phyloP scores from a whole-genome alignment of 495 filamentous ascomycete species.

The Daldinia loculata region DNA sequence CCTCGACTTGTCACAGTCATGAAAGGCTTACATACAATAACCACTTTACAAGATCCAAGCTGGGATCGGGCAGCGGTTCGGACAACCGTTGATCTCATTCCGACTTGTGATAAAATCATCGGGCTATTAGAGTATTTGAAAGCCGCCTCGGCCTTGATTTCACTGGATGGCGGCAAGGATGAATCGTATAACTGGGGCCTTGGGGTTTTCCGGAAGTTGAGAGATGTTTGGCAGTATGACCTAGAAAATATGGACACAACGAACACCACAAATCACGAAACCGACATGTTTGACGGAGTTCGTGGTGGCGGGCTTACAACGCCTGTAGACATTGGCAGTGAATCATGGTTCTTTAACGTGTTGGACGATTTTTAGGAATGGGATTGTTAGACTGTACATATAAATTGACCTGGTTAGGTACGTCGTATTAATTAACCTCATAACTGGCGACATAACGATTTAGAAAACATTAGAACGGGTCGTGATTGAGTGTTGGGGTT shows the following conservation, averaged over 20 bases:
- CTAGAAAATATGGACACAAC: background rate
- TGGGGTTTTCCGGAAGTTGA: slow-evolving; percentile 22
- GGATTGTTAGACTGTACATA: background rate
- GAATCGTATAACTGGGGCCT: slow-evolving; percentile 23
- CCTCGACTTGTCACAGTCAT: background rate
- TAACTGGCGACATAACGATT: too few species aligned
- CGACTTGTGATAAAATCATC: background rate
- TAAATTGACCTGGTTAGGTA: background rate
- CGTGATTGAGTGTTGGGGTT: too few species aligned
- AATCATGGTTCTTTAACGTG: background rate
- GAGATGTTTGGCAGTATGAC: slow-evolving; percentile 4
- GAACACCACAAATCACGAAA: background rate
- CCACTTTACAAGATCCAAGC: background rate
- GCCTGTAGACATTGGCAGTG: background rate
- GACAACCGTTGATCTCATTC: background rate
- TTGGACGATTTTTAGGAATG: background rate
- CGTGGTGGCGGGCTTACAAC: background rate
- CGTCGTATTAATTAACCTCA: too few species aligned
- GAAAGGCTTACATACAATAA: background rate
- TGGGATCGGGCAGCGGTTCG: background rate
- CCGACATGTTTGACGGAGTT: background rate
- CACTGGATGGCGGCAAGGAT: slow-evolving; percentile 23
- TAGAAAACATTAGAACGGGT: too few species aligned
- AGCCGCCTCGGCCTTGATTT: slow-evolving; percentile 9
- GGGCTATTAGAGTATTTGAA: slow-evolving; percentile 5